Percentiles rank a stretch among this genome's conserved stretches.
Evolutionary conservation across 495 filamentous ascomycete species (phyloP).

Genomic region (Neurospora sp.): DNA sequence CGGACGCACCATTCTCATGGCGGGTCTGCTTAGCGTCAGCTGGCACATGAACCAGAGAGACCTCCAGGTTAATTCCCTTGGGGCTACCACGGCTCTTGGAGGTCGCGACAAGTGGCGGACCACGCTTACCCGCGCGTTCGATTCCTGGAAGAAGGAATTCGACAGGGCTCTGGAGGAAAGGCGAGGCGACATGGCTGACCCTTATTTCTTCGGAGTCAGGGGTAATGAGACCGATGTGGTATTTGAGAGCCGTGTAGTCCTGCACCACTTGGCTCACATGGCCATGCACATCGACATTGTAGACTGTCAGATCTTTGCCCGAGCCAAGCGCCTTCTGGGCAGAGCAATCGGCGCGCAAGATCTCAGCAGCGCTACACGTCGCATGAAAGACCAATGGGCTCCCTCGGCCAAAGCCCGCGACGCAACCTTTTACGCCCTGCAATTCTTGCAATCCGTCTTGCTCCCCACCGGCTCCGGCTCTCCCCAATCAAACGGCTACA

Average conservation of each 20-base stretch:
- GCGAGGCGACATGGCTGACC: slow-evolving; percentile 32
- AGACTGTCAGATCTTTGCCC: slow-evolving; percentile 94
- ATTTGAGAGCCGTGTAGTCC: slow-evolving; percentile 75
- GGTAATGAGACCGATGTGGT: slow-evolving; percentile 62
- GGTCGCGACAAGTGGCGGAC: slow-evolving; percentile 90
- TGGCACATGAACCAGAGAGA: slow-evolving; percentile 99
- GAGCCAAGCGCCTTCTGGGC: slow-evolving; percentile 73
- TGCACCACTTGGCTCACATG: slow-evolving; percentile 95
- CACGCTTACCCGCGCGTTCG: slow-evolving; percentile 78
- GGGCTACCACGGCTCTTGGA: slow-evolving; percentile 66
- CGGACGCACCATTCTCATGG: slow-evolving; percentile 92
- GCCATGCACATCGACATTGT: slow-evolving; percentile 95
- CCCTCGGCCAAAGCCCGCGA: slow-evolving; percentile 85
- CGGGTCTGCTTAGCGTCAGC: slow-evolving; percentile 82
- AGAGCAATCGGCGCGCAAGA: slow-evolving; percentile 76
- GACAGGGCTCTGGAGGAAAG: slow-evolving; percentile 57
- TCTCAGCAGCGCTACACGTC: slow-evolving; percentile 65
- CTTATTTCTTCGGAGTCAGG: slow-evolving; percentile 34
- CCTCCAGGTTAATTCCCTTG: slow-evolving; percentile 82
- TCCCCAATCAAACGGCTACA: slow-evolving; percentile 24
- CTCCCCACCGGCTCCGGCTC: slow-evolving; percentile 39
- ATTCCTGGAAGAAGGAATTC: slow-evolving; percentile 91
- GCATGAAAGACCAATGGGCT: slow-evolving; percentile 86
- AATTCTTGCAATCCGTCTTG: slow-evolving; percentile 74
- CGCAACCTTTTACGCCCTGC: slow-evolving; percentile 86